Conservation (phyloP, 768 basidiomycete genomes). For the Calocybe indica region DNA sequence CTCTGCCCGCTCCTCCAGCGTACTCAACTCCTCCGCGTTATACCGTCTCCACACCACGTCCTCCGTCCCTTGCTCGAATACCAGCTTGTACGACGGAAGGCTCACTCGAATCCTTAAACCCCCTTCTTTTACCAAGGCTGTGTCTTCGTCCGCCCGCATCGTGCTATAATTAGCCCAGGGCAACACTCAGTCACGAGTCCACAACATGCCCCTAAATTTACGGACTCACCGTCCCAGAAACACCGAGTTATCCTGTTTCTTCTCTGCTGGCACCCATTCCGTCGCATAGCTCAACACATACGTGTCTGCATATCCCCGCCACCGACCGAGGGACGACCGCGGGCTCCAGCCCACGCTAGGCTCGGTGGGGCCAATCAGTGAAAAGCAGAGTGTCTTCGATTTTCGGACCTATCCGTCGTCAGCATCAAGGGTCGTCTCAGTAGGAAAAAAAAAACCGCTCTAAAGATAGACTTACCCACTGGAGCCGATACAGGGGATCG, state of each 20-base stretch:
- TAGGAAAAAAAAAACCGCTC: conserved; percentile 4
- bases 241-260: conserved; percentile 29
- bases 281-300: conserved; percentile 68
- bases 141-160: conserved; percentile 34
- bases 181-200: conserved; percentile 18
- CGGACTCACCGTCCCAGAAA: conserved; percentile 52
- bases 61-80: conserved; percentile 65
- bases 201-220: conserved; percentile 5
- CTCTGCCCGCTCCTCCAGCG: conserved; percentile 29
- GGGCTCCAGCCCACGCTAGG: conserved; percentile 50
- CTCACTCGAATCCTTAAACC: conserved; percentile 50
- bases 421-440: not conserved
- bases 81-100: conserved; percentile 57
- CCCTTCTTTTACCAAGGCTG: conserved; percentile 31
- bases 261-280: conserved; percentile 55
- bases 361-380: conserved; percentile 56
- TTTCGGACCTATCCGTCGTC: conserved; percentile 41
- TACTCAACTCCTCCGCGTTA: conserved; percentile 23
- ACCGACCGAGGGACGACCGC: conserved; percentile 47
- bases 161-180: conserved; percentile 45
- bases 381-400: conserved; percentile 50
- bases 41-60: conserved; percentile 42
- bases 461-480: conserved; percentile 57
- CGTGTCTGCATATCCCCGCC: conserved; percentile 71
- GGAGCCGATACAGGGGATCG: conserved; percentile 70